A percentile compares a stretch with the other conserved stretches of the same genome.
Evolutionary conservation across 176 grass and related monocot genomes (phyloP).

Genomic region (Musa acuminata): DNA sequence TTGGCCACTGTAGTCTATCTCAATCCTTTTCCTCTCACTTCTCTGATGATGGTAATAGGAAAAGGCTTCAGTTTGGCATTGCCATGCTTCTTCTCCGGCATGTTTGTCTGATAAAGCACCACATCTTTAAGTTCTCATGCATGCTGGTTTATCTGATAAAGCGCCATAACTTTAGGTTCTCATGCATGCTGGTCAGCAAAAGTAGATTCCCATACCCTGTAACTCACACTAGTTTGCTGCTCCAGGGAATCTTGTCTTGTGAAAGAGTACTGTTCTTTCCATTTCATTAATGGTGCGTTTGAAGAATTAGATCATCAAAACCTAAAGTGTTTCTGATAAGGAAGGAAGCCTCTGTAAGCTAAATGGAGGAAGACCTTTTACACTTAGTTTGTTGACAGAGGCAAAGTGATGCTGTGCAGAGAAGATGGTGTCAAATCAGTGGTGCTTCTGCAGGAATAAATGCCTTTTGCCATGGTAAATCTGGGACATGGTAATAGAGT

Average conservation of each 20-base stretch:
- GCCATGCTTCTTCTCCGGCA: not conserved
- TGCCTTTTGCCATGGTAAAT: too few relatives aligned
- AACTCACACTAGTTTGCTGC: not conserved
- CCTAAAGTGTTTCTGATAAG: too few relatives aligned
- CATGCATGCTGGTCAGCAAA: slow-evolving; percentile 7
- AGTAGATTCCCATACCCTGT: slow-evolving; percentile 2
- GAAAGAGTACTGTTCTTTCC: not conserved
- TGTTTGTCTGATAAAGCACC: not conserved
- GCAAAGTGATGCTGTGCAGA: too few relatives aligned
- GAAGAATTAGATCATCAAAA: not conserved
- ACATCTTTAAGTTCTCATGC: not conserved
- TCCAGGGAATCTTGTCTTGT: not conserved
- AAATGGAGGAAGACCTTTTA: too few relatives aligned
- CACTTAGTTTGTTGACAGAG: too few relatives aligned
- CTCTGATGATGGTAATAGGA: not conserved
- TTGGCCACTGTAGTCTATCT: too few relatives aligned
- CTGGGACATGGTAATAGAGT: too few relatives aligned
- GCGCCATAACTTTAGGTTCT: not conserved
- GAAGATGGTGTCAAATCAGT: too few relatives aligned
- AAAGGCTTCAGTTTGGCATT: not conserved
- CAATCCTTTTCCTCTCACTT: not conserved
- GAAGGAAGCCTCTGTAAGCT: too few relatives aligned
- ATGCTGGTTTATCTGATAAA: too few relatives aligned
- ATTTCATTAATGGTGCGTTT: not conserved
- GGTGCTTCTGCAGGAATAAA: too few relatives aligned